Evolutionary conservation across 2,329 filamentous ascomycete genomes (phyloP).

Genomic region (Aspergillus fischeri): DNA sequence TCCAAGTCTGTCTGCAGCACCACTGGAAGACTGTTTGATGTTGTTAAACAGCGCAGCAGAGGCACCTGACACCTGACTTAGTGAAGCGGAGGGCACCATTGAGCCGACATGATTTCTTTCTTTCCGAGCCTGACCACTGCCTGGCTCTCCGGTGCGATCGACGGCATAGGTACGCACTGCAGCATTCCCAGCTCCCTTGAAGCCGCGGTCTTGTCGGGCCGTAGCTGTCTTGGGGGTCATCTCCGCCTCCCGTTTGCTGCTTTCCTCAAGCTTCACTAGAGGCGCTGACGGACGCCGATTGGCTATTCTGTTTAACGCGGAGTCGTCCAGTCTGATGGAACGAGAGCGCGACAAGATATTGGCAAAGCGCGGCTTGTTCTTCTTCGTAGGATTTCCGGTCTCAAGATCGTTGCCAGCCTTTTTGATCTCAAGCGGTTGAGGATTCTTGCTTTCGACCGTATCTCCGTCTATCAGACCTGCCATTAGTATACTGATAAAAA

Average conservation of each 20-base stretch:
- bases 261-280: slow-evolving; percentile 37
- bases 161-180: slow-evolving; percentile 66
- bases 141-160: slow-evolving; percentile 52
- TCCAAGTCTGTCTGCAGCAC: slow-evolving; percentile 65
- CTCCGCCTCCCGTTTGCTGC: slow-evolving; percentile 30
- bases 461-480: slow-evolving; percentile 14
- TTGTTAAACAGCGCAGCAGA: slow-evolving; percentile 67
- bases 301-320: slow-evolving; percentile 27
- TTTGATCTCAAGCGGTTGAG: slow-evolving; percentile 20
- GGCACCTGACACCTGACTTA: slow-evolving; percentile 50
- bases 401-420: slow-evolving; percentile 28
- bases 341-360: slow-evolving; percentile 43
- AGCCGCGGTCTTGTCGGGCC: slow-evolving; percentile 62
- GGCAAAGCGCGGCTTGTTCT: slow-evolving; percentile 43
- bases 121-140: slow-evolving; percentile 27
- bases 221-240: slow-evolving; percentile 60
- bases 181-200: slow-evolving; percentile 64
- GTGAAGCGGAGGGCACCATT: slow-evolving; percentile 42
- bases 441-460: slow-evolving; percentile 16
- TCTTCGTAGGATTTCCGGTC: slow-evolving; percentile 29
- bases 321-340: slow-evolving; percentile 43
- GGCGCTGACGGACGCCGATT: slow-evolving; percentile 38
- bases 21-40: slow-evolving; percentile 66
- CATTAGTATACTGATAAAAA: background rate
- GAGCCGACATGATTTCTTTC: slow-evolving; percentile 32